Base-by-base conservation (phyloP, 352 stramenopile genomes). In the Phytophthora megakarya region DNA sequence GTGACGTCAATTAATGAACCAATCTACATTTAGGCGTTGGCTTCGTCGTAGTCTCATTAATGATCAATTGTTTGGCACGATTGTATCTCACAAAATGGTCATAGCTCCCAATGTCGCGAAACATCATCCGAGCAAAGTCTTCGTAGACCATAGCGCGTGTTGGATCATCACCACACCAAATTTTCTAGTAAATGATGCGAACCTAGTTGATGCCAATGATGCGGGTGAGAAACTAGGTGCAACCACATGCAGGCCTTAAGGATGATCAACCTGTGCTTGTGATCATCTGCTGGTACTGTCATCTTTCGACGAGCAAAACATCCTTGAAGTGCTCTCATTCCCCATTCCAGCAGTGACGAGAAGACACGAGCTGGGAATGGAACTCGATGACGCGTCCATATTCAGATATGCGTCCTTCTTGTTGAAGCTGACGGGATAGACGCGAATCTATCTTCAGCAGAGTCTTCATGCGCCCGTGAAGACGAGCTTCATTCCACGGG, bases 301-400 rank as follows among this genome's bases (percentile, higher is more conserved):
- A 67, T 28, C 21, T 68, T 66, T 0, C 66, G 44, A 8, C 62
- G 19, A 10, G 44, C n/a, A 56, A 72, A 72, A 15, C 30, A 61
- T 15, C 65, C 57, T 35, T 68, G 65, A 11, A 67, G 37, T 5
- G 58, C 25, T 13, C 59, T 32, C 65, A 64, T 66, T 5, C 47
- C 59, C 53, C 50, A n/a, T n/a, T 43, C 70, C 54, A 7, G 59
- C 59, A 28, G 59, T 73, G 65, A 1, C 65, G 53, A 26, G 47
- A 44, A 7, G 47, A 66, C 3, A 70, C 53, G 0, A 73, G 43
- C 32, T 70, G 37, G 0, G 23, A 16, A 26, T 73, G 66, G 18
- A 51, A 38, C 16, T 26, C 23, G 1, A 51, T 16, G 12, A 49
- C 23, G 22, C 15, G 12, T 13, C 16, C 4, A 6, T 38, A 54